Base-by-base conservation (phyloP, 495 filamentous ascomycete genomes). In the Xylaria sp. region DNA sequence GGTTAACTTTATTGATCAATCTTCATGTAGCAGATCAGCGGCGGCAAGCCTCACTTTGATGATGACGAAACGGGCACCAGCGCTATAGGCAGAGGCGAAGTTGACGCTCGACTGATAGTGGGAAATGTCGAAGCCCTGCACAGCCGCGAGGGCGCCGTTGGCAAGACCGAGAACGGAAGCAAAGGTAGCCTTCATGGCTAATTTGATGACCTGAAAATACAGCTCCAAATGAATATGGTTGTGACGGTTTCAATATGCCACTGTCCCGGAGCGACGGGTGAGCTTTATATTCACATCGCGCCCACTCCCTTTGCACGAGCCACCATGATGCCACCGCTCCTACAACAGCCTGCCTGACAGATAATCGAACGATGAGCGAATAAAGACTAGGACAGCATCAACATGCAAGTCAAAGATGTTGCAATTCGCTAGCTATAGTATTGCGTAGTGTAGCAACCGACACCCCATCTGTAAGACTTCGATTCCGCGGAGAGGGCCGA, bases 71-170 rank as follows among this genome's bases (percentile, higher is more conserved):
- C 89, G 86, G n/a, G 88, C 87, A 26, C 89, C 89, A 21, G 81
- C 72, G 26, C 66, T 78, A 69, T 91, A 89, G 3, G 89, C 89
- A 21, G 76, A 80, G 0, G 78, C 75, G 72, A 88, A 91, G 82
- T 91, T 78, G 52, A 91, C 87, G 50, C 57, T 86, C 31, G 79
- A 69, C 74, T 91, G 89, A 66, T 89, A 90, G 72, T 86, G 75
- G 19, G 90, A 91, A 73, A 92, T 88, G 72, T 92, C 90, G 72
- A 92, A 91, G 35, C 90, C 90, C 65, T 88, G 85, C 50, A 91
- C 86, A 7, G 83, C 80, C 53, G 82, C 81, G 14, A 82, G 79
- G 64, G 80, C 73, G 62, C 81, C 74, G 31, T 75, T 72, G 53
- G 73, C 67, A n/a, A 76, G 48, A 44, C 69, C 57, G 6, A 77